Percentiles rank a stretch among this genome's conserved stretches.
These are phyloP conservation scores for Rhizoclosmatium sp. DNA, from an alignment of 192 early-diverging fungal species.

Conservation along the genomic window DNA sequence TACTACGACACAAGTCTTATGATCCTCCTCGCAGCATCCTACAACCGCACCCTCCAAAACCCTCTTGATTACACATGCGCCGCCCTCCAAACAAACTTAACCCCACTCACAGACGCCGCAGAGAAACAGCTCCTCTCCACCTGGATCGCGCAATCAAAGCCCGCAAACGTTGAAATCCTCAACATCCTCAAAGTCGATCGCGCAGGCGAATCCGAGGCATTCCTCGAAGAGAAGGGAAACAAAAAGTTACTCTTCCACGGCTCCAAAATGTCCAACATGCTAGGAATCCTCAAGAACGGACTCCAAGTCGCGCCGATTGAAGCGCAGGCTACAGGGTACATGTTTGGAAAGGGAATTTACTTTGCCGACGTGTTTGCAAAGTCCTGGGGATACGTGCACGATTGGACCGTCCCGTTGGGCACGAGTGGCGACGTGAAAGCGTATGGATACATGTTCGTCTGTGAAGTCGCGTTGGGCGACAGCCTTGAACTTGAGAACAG, in stretches of 20 bases:
- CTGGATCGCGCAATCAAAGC: slow-evolving; percentile 59
- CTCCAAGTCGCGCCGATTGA: slow-evolving; percentile 65
- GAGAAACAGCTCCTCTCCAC: slow-evolving; percentile 60
- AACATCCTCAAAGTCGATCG: slow-evolving; percentile 31
- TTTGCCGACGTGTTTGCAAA: slow-evolving; percentile 77
- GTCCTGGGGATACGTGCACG: slow-evolving; percentile 59
- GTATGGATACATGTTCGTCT: slow-evolving; percentile 66
- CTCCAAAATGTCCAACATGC: slow-evolving; percentile 66
- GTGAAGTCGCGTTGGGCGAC: slow-evolving; percentile 76
- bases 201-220: slow-evolving; percentile 53
- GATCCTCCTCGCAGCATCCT: slow-evolving; percentile 40
- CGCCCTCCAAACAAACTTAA: slow-evolving; percentile 23
- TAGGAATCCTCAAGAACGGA: slow-evolving; percentile 69
- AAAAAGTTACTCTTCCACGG: slow-evolving; percentile 52
- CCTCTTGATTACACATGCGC: slow-evolving; percentile 45
- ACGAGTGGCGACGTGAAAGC: not conserved
- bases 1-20: slow-evolving; percentile 40
- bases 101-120: slow-evolving; percentile 26
- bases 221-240: slow-evolving; percentile 60
- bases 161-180: slow-evolving; percentile 36
- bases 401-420: not conserved
- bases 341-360: slow-evolving; percentile 78
- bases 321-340: slow-evolving; percentile 64
- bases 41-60: slow-evolving; percentile 28
- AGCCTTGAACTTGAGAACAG: slow-evolving; percentile 24